Base-by-base conservation (phyloP, 2,329 filamentous ascomycete genomes). In the Epichloe sibirici region DNA sequence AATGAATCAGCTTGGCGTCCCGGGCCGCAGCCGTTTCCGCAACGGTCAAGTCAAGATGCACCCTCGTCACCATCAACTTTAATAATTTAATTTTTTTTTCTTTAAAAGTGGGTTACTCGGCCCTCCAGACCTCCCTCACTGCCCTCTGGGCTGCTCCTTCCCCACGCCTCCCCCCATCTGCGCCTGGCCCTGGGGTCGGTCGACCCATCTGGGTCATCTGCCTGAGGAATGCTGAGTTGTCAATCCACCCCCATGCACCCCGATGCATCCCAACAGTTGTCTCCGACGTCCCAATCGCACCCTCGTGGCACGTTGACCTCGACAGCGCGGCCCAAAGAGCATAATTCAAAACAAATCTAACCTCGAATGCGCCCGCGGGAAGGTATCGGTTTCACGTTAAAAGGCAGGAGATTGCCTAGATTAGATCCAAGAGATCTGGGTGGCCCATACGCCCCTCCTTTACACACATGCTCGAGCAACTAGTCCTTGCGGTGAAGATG, bases 221-320 rank as follows among this genome's bases (percentile, higher is more conserved):
- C 64, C 57, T 55, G 55, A 48, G 53, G 56, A 59, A 57, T 66
- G 65, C 63, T 68, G 66, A 68, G 66, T 54, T 68, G 66, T 64
- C 65, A 65, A 56, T 51, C 57, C 56, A 57, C 59, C 55, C 54
- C 57, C 23, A 35, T 54, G 37, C 50, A 52, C 34, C 43, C 45
- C 48, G 31, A 50, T 44, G 48, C 48, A 50, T 38, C 48, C 48
- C 39, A 31, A 37, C 23, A 25, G 48, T 25, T n/a, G 37, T n/a
- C 37, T 6, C 37, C 37, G 5, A 39, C 13, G 0, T 44, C 44
- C n/a, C 44, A 45, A n/a, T 45, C 13, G 44, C n/a, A 31, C 44
- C 44, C 44, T 45, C 44, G 44, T 45, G 44, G 25, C 23, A 46
- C 28, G 44, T 44, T 6, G 9, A 23, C 17, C 17, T 21, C 21